Base-by-base conservation (phyloP, 2,329 filamentous ascomycete genomes). In the Fusarium drepaniforme region DNA sequence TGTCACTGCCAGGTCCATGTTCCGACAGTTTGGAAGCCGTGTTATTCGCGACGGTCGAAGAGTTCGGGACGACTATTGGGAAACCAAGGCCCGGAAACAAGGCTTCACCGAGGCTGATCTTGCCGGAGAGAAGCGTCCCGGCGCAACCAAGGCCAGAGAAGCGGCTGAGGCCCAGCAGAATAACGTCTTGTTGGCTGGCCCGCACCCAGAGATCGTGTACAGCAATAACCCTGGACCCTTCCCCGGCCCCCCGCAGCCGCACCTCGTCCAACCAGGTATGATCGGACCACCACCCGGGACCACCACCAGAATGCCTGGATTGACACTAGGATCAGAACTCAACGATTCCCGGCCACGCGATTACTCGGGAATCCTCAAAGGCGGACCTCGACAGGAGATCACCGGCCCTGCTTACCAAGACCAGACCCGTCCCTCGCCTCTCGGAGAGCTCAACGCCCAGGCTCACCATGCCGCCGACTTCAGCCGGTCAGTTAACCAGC, bases 11-110 rank as follows among this genome's bases (percentile, higher is more conserved):
- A 92, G 95, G 75, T 98, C 96, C 78, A 99, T 99, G 97, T 99
- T 98, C 84, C 92, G 97, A 51, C 97, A 99, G 83, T 99, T 99
- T 83, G 97, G 97, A 59, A 98, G 96, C 83, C 91, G 97, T 73
- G 93, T 99, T 63, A 97, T 99, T 74, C 91, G 94, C 40, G 94
- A 96, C 79, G 97, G 97, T 38, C 90, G 96, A 73, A 90, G 97
- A 68, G 97, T 99, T 49, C 93, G 97, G 60, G 97, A 99, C 84
- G 97, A 99, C 82, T 99, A 99, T 84, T 99, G 97, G 97, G 97
- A 98, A 84, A 94, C 93, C 80, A 98, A 98, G 84, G 97, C 97
- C 9, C 90, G 94, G 58, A 99, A 98, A 84, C 97, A 99, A 84
- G 97, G 97, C 13, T 99, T 99, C 81, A 99, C 97, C 1, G 97